phyloP scores from a whole-genome alignment of 192 early-diverging fungal genomes.

The Spizellomyces sp. region DNA sequence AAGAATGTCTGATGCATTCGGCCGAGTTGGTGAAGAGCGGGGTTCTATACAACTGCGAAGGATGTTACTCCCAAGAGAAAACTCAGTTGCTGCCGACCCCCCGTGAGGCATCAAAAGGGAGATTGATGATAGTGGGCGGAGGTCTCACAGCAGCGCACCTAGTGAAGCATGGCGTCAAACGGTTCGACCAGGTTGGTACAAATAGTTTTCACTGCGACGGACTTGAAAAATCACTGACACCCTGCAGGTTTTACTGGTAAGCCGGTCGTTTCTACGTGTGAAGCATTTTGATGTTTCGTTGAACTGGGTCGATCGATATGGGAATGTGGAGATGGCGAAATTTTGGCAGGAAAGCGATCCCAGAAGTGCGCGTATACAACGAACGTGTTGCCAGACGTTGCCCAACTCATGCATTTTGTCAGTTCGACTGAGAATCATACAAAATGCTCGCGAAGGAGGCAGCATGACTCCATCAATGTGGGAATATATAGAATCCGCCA shows the following conservation, averaged over 20 bases:
- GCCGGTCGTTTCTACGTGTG: not conserved
- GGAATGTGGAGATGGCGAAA: not conserved
- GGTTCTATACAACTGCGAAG: not conserved
- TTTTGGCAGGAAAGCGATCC: not conserved
- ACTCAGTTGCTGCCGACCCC: not conserved
- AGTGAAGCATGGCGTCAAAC: not conserved
- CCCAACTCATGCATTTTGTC: not conserved
- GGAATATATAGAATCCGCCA: not conserved
- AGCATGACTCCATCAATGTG: constrained; percentile 5
- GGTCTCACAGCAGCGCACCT: not conserved
- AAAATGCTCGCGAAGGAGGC: not conserved
- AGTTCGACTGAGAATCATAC: not conserved
- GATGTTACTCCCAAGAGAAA: not conserved
- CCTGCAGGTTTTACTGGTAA: not conserved
- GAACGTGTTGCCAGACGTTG: not conserved
- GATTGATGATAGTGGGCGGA: constrained; percentile 2
- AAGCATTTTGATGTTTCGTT: constrained; percentile 7
- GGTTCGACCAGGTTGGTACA: not conserved
- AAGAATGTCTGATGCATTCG: not conserved
- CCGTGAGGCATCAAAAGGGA: not conserved
- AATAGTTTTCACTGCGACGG: not conserved
- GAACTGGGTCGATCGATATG: not conserved
- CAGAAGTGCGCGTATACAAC: not conserved
- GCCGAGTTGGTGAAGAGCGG: not conserved
- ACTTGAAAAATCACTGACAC: not conserved